These are phyloP conservation scores for Phytopythium aichiense DNA, from an alignment of 352 stramenopile genomes.

Conservation along the genomic window DNA sequence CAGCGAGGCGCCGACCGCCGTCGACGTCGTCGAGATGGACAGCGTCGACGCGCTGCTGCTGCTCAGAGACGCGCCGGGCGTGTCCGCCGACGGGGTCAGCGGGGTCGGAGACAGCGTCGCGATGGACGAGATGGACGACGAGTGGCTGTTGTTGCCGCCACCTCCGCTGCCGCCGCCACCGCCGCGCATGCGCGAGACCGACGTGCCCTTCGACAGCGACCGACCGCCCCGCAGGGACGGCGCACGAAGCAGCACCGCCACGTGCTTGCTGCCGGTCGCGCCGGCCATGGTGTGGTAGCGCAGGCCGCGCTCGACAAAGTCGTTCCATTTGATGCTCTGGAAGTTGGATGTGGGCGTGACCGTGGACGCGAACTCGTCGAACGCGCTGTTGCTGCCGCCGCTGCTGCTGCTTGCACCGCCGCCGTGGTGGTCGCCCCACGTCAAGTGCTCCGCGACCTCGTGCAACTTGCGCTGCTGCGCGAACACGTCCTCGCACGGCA, in stretches of 20 bases:
- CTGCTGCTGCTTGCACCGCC: constrained; percentile 8
- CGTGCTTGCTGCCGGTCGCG: constrained; percentile 52
- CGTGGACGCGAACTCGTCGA: constrained; percentile 37
- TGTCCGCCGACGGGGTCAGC: constrained; percentile 24
- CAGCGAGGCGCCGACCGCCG: constrained; percentile 14
- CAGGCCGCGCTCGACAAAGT: constrained; percentile 63
- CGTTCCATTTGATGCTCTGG: constrained; percentile 62
- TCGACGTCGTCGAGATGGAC: constrained; percentile 31
- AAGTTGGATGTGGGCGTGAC: constrained; percentile 69
- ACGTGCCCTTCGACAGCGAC: constrained; percentile 27
- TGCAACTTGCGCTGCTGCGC: constrained; percentile 74
- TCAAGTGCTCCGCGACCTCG: constrained; percentile 70
- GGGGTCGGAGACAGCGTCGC: constrained; percentile 17
- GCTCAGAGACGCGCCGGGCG: constrained; percentile 15
- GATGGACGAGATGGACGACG: constrained; percentile 21
- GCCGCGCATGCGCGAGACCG: constrained; percentile 18
- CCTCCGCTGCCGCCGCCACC: background rate
- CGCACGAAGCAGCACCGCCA: constrained; percentile 47
- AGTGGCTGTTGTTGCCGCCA: constrained; percentile 10
- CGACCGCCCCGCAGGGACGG: constrained; percentile 24
- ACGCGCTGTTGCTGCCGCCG: constrained; percentile 13
- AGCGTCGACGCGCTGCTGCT: constrained; percentile 18
- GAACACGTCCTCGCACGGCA: constrained; percentile 81
- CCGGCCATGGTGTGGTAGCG: constrained; percentile 56
- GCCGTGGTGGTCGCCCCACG: constrained; percentile 33